These are phyloP conservation scores for Psilocybe subaeruginosa DNA, from an alignment of 768 basidiomycete genomes.

Conservation along the genomic window DNA sequence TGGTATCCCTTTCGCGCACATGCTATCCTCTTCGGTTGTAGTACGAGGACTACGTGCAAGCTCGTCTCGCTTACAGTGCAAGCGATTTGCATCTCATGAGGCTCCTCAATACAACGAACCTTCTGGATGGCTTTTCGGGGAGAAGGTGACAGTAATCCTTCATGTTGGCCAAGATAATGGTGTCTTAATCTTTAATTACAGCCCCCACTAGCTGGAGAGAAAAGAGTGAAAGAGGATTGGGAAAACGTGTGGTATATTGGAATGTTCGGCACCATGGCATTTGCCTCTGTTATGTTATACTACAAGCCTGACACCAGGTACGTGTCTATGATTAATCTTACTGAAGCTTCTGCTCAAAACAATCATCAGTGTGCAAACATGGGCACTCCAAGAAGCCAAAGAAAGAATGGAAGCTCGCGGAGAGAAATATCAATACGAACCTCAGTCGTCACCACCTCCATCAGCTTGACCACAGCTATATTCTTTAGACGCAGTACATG, in stretches of 20 bases:
- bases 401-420: constrained; percentile 90
- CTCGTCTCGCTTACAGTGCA: constrained; percentile 37
- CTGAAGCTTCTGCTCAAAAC: constrained; percentile 1
- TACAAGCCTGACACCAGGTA: constrained; percentile 96
- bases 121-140: constrained; percentile 84
- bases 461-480: constrained; percentile 17
- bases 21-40: constrained; percentile 46
- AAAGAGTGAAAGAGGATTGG: constrained; percentile 88
- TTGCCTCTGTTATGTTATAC: constrained; percentile 77
- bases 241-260: constrained; percentile 90
- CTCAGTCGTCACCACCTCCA: constrained; percentile 41
- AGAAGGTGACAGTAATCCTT: constrained; percentile 62
- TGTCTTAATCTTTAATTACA: constrained; percentile 27
- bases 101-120: constrained; percentile 90
- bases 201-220: constrained; percentile 82
- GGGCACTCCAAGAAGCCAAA: constrained; percentile 92
- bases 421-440: constrained; percentile 84
- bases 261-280: constrained; percentile 86
- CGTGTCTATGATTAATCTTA: constrained; percentile 25
- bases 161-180: background rate
- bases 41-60: constrained; percentile 45
- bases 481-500: constrained; percentile 9
- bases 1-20: constrained; percentile 11
- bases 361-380: constrained; percentile 76
- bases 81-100: constrained; percentile 71